Base-by-base conservation (phyloP, 2,329 filamentous ascomycete species). In the Sarocladiaceae sp. region DNA sequence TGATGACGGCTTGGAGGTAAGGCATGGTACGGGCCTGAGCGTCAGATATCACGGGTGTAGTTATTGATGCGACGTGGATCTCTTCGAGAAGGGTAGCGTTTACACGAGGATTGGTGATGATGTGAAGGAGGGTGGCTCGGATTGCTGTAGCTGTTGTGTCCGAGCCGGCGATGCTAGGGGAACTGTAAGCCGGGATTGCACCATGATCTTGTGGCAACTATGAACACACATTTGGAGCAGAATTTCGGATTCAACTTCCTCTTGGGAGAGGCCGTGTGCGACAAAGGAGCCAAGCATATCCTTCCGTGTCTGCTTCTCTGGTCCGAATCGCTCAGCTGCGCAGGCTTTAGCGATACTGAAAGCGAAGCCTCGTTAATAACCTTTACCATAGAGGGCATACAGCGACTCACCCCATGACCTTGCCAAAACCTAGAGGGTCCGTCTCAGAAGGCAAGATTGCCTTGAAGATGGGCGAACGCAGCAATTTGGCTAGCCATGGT, bases 91-190 rank as follows among this genome's bases (percentile, higher is more conserved):
- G 60, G 4, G 56, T 55, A 2, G 58, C 50, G 57, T 78, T 74
- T 11, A 78, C 68, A 0, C 58, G 62, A 2, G 67, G 65, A 20
- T 73, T 70, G 33, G 74, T 77, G 35, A 75, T 71, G 36, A 82
- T 62, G 53, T 77, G 74, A 29, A 82, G 71, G 36, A 83, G 53
- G 4, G 71, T 78, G 54, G 75, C 70, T 2, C 79, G 75, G 2
- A 83, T 66, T 1, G 73, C 72, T 0, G 75, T 76, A 0, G 80
- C 80, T 0, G 80, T 82, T 0, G 80, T 82, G 64, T 84, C 80
- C 18, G 80, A 82, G 23, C 81, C 81, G 15, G 80, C 79, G 59
- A 82, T 78, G 56, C 44, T 48, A 17, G 25, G 11, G 26, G n/a
- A 4, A 33, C 44, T 18, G 26, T 48, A 25, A 33, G 25, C 26